Evolutionary conservation across 805 yeast species (phyloP).

Genomic region (Ogataea paradorogensis): DNA sequence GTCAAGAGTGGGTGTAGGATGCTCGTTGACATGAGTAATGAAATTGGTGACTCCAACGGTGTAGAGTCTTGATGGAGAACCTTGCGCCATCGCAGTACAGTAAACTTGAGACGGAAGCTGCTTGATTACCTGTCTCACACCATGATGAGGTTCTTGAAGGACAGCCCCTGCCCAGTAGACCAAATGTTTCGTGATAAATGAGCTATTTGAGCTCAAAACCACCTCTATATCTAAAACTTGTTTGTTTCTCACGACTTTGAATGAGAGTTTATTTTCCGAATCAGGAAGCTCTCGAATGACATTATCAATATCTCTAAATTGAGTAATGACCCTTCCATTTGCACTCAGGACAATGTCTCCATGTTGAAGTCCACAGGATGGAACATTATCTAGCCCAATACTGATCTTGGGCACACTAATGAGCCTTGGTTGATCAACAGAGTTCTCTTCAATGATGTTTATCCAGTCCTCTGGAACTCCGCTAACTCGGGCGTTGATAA

Average conservation of each 20-base stretch:
- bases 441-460: conserved; percentile 50
- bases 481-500: conserved; percentile 73
- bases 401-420: conserved; percentile 66
- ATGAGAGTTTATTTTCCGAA: conserved; percentile 36
- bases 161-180: conserved; percentile 83
- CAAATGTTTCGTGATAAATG: conserved; percentile 59
- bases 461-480: conserved; percentile 92
- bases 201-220: conserved; percentile 59
- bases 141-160: conserved; percentile 87
- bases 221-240: conserved; percentile 58
- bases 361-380: conserved; percentile 38
- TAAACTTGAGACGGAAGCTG: conserved; percentile 81
- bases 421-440: conserved; percentile 67
- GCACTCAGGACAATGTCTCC: conserved; percentile 81
- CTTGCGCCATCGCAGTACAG: conserved; percentile 67
- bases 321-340: conserved; percentile 60
- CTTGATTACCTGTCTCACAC: conserved; percentile 80
- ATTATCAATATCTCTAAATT: conserved; percentile 60
- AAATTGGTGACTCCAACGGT: conserved; percentile 76
- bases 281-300: conserved; percentile 41
- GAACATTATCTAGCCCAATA: conserved; percentile 28
- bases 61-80: conserved; percentile 85
- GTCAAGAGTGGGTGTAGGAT: conserved; percentile 65
- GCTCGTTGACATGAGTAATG: conserved; percentile 85
- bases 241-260: conserved; percentile 72